phyloP scores from a whole-genome alignment of 2,329 filamentous ascomycete species.

The Thielaviopsis euricoi region DNA sequence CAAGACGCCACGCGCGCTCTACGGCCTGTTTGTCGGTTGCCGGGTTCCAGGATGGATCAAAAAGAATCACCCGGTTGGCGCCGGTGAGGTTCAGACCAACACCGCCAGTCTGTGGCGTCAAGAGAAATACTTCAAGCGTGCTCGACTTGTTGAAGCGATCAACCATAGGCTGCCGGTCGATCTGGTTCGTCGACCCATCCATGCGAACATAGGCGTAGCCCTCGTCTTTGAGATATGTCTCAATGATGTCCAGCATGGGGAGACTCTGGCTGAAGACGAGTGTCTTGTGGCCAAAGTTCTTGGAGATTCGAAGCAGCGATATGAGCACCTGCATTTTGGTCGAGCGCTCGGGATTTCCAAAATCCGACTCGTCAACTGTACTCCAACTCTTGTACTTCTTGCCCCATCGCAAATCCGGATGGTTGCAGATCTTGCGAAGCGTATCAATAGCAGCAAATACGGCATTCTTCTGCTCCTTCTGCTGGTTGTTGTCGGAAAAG shows the following conservation, averaged over 20 bases:
- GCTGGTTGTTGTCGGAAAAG: not conserved
- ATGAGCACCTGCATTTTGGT: constrained; percentile 95
- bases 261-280: constrained; percentile 84
- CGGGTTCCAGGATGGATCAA: constrained; percentile 97
- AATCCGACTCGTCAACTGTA: constrained; percentile 26
- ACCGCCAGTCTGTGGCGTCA: constrained; percentile 91
- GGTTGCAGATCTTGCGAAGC: constrained; percentile 91
- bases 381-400: constrained; percentile 3
- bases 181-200: constrained; percentile 85
- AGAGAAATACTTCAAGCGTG: constrained; percentile 68
- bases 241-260: constrained; percentile 89
- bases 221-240: constrained; percentile 58
- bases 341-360: constrained; percentile 63
- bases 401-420: constrained; percentile 60
- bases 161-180: constrained; percentile 74
- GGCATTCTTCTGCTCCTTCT: constrained; percentile 4
- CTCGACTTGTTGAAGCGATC: constrained; percentile 81
- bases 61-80: constrained; percentile 91
- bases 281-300: constrained; percentile 77
- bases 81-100: constrained; percentile 89
- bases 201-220: constrained; percentile 69
- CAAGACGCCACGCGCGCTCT: constrained; percentile 87
- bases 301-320: constrained; percentile 76
- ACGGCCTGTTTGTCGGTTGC: constrained; percentile 91
- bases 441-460: constrained; percentile 72